phyloP scores from a whole-genome alignment of 805 yeast genomes.

The Saturnispora mendoncae region DNA sequence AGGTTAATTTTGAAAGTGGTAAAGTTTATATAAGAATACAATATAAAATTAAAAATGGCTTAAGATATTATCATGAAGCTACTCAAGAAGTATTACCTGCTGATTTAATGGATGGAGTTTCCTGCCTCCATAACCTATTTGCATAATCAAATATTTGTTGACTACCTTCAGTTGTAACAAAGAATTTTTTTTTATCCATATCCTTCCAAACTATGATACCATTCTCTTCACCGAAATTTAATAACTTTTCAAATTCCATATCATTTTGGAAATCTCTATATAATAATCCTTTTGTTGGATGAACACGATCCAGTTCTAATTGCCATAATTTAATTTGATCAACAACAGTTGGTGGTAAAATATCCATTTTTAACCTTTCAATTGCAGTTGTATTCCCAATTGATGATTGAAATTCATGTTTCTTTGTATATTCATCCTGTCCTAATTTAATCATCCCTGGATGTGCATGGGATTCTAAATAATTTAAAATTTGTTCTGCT shows the following conservation, averaged over 20 bases:
- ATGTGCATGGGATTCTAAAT: slow-evolving; percentile 87
- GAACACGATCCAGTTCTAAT: slow-evolving; percentile 85
- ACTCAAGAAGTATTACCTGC: no score
- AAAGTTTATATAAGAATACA: no score
- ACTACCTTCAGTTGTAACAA: slow-evolving; percentile 82
- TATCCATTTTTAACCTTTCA: slow-evolving; percentile 42
- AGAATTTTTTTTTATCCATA: slow-evolving; percentile 57
- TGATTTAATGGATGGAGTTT: neutral
- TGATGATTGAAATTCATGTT: slow-evolving; percentile 52
- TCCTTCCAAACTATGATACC: slow-evolving; percentile 91
- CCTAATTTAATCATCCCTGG: slow-evolving; percentile 77
- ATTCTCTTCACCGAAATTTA: slow-evolving; percentile 76
- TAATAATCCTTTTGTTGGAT: slow-evolving; percentile 75
- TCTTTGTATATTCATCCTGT: slow-evolving; percentile 58
- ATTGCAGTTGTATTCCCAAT: slow-evolving; percentile 32
- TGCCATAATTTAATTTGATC: slow-evolving; percentile 97
- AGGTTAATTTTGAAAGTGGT: no score
- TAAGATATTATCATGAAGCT: no score
- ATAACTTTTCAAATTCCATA: slow-evolving; percentile 64
- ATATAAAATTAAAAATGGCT: no score
- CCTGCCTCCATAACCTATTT: slow-evolving; percentile 39
- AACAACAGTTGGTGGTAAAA: slow-evolving; percentile 90
- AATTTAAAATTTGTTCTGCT: slow-evolving; percentile 87
- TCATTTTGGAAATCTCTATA: slow-evolving; percentile 77
- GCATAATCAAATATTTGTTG: slow-evolving; percentile 88